Conservation (phyloP, 2,329 filamentous ascomycete species). For the Scedosporium apiospermum region DNA sequence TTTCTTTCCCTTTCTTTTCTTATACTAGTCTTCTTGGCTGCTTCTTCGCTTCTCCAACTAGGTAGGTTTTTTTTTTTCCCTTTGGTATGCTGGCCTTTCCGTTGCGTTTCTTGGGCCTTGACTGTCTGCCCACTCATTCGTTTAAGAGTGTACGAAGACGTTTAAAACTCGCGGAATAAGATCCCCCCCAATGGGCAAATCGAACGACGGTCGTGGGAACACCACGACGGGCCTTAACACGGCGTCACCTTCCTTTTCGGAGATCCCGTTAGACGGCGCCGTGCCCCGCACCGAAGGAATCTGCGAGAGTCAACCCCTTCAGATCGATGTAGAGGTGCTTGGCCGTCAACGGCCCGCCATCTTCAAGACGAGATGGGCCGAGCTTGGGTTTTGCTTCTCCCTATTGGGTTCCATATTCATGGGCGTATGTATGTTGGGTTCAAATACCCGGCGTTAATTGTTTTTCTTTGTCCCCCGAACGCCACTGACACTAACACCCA, state of each 20-base stretch:
- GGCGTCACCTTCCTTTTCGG: neutral
- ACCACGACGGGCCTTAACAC: neutral
- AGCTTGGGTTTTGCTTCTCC: conserved; percentile 53
- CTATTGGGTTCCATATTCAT: conserved; percentile 55
- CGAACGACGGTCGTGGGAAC: neutral
- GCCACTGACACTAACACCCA: conserved; percentile 5
- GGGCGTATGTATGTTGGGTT: conserved; percentile 4
- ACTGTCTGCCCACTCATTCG: too few relatives aligned
- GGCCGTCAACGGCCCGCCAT: conserved; percentile 51
- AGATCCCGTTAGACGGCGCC: neutral
- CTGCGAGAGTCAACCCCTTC: neutral
- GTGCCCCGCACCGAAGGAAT: neutral
- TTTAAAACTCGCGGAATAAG: neutral
- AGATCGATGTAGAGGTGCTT: conserved; percentile 43
- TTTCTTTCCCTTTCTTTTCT: too few relatives aligned
- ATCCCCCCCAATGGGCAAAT: neutral
- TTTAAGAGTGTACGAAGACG: too few relatives aligned
- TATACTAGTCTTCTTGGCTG: too few relatives aligned
- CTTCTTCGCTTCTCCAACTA: too few relatives aligned
- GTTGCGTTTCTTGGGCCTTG: too few relatives aligned
- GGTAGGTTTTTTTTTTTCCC: too few relatives aligned
- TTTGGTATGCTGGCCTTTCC: too few relatives aligned
- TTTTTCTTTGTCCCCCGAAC: neutral
- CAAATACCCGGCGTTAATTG: neutral
- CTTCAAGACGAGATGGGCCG: conserved; percentile 43